A percentile compares a stretch with the other conserved stretches of the same genome.
Conservation (phyloP, 352 stramenopile genomes). For the Pythium guiyangense region DNA sequence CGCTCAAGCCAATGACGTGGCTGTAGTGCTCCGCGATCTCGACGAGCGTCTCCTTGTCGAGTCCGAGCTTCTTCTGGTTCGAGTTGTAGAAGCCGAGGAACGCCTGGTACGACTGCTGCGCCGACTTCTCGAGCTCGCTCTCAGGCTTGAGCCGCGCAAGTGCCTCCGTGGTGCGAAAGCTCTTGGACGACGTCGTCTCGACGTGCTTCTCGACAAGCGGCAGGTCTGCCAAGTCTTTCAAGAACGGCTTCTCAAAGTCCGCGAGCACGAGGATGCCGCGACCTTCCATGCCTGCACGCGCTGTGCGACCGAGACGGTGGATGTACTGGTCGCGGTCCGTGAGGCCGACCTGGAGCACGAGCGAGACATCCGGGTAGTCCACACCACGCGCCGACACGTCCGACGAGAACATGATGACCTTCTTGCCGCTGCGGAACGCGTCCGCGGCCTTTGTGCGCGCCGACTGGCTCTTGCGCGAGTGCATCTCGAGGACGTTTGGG, state of each 20-base stretch:
- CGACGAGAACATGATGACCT: slow-evolving; percentile 92
- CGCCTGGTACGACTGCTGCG: slow-evolving; percentile 89
- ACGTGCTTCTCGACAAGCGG: slow-evolving; percentile 28
- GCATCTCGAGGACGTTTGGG: slow-evolving; percentile 90
- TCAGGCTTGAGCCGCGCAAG: slow-evolving; percentile 33
- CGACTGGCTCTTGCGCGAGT: slow-evolving; percentile 94
- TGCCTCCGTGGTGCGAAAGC: slow-evolving; percentile 9
- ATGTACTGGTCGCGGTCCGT: no score
- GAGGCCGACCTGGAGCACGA: slow-evolving; percentile 86
- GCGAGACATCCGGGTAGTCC: slow-evolving; percentile 93
- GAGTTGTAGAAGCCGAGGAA: slow-evolving; percentile 95
- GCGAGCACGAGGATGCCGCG: slow-evolving; percentile 79
- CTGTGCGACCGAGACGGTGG: slow-evolving; percentile 93
- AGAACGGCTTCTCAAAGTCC: slow-evolving; percentile 77
- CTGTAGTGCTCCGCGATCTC: slow-evolving; percentile 67
- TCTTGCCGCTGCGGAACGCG: slow-evolving; percentile 84
- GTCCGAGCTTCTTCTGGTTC: slow-evolving; percentile 38
- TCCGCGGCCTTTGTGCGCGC: no score
- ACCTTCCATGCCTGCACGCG: slow-evolving; percentile 83
- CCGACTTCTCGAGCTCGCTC: slow-evolving; percentile 68
- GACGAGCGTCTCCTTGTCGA: slow-evolving; percentile 57
- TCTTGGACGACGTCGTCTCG: not conserved
- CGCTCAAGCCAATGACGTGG: slow-evolving; percentile 46
- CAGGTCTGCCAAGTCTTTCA: slow-evolving; percentile 67
- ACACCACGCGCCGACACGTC: slow-evolving; percentile 94